Conservation (phyloP, 441 rosid genomes). For the Pelargonium myrrhifolium region DNA sequence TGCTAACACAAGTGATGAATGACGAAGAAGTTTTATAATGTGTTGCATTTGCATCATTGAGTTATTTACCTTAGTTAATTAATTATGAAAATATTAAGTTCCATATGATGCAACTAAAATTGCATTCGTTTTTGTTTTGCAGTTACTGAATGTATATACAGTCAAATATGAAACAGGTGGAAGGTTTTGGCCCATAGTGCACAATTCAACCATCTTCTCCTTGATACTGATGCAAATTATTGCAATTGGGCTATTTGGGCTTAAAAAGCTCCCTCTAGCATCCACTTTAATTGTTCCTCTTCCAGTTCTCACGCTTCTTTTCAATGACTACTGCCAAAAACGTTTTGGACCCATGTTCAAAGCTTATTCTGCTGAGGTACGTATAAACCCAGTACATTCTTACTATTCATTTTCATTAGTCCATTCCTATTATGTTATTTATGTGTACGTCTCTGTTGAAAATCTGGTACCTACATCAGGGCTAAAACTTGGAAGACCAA, state of each 20-base stretch:
- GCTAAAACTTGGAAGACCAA: no score
- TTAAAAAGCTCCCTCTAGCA: conserved; percentile 71
- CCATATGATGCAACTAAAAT: conserved; percentile 1
- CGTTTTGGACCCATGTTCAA: conserved; percentile 76
- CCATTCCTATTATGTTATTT: no score
- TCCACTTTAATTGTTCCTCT: conserved; percentile 65
- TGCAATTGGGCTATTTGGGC: conserved; percentile 70
- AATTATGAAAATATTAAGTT: not conserved
- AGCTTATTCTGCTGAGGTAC: conserved; percentile 83
- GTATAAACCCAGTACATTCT: conserved; percentile 1
- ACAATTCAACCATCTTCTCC: conserved; percentile 80
- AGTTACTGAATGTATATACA: conserved; percentile 76
- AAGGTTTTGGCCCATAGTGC: conserved; percentile 89
- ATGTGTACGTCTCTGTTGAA: no score
- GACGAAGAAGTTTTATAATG: not conserved
- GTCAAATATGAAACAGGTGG: conserved; percentile 86
- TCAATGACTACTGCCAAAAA: conserved; percentile 90
- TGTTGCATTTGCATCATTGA: not conserved
- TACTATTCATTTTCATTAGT: no score
- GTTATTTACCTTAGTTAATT: not conserved
- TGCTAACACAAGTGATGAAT: no score
- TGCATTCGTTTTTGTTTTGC: conserved; percentile 24
- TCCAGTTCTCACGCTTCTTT: conserved; percentile 71
- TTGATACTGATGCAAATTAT: conserved; percentile 85
- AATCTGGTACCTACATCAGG: no score